Base-by-base conservation (phyloP, 495 filamentous ascomycete genomes). In the Podospora appendiculata region DNA sequence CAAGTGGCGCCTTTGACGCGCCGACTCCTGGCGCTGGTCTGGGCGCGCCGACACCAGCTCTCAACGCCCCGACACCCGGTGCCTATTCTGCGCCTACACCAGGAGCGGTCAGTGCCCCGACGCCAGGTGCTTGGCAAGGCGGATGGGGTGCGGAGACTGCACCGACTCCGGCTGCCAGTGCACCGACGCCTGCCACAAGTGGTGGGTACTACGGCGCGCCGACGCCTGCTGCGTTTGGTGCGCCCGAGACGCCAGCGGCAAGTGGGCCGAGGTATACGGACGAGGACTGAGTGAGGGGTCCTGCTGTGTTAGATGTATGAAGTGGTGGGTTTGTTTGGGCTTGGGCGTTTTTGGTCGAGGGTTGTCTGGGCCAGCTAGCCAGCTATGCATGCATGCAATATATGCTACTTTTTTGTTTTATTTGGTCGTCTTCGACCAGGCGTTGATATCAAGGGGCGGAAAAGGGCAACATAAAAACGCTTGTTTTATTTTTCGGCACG, bases 41-140 rank as follows among this genome's bases (percentile, higher is more conserved):
- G 34, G 81, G 78, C 33, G 87, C 88, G 11, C 86, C 89, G 13
- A 90, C 87, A 0, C 86, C 87, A 0, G 84, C 79, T 35, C 72
- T 81, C 51, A 85, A 83, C 40, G 88, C 89, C 1, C 87, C 90
- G 0, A 96, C 91, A 0, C 91, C 91, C 0, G 86, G 88, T 57
- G 80, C 84, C 0, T 75, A 80, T 49, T 81, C 74, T 32, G 85
- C 86, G 11, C 84, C 87, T 14, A 88, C 85, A 1, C 84, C 92
- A 0, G 85, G 86, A 35, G 60, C 56, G 8, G 14, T 51, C 41
- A 51, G 49, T 60, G 79, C 81, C 76, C 79, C 81, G 1, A 84
- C 81, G 11, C 81, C 81, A 8, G 76, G 66, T 13, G 76, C 64
- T 4, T 70, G 74, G 76, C 64, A 71, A 50, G 62, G 75, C 51